Base-by-base conservation (phyloP, 768 basidiomycete species). In the Paxillus ammoniavirescens region DNA sequence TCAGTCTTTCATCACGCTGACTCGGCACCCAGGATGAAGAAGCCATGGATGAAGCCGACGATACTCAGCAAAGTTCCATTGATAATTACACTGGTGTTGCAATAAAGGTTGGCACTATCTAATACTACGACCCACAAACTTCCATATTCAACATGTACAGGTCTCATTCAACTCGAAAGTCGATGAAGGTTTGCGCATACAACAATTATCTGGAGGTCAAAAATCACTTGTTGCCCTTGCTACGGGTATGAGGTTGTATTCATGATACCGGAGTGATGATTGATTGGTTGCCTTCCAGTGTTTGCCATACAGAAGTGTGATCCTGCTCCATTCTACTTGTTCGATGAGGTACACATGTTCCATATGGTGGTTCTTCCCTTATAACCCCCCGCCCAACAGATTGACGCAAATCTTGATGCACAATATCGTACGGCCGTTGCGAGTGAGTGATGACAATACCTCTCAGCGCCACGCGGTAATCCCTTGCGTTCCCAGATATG, bases 291-390 rank as follows among this genome's bases (percentile, higher is more conserved):
- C 14, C 31, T 44, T 30, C 1, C 64, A 91, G 95, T 99, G 23
- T 98, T 99, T 64, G 93, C 96, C 14, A 98, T 98, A 60, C 97
- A 99, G 72, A 98, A 97, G 72, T 98, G 96, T 66, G 97, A 99
- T 64, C 97, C 97, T 2, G 96, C 97, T 0, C 97, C 97, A 2
- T 99, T 99, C 76, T 98, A 98, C 71, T 79, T 99, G n/a, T 98
- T 99, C 63, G 97, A 99, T 66, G 97, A 98, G 77, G 88, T 87
- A 56, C 8, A 38, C 2, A 17, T 37, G 26, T 46, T 42, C 14
- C n/a, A 28, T 47, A 21, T 13, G 18, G 15, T 17, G 47, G 13
- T 46, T 47, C 18, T 46, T 44, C 15, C 15, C 28, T 35, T 35
- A 52, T 51, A 33, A 54, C 31, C 33, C 41, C 42, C 38, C 15